phyloP scores from a whole-genome alignment of 2,329 filamentous ascomycete species.

The Sarocladium brachiariae region DNA sequence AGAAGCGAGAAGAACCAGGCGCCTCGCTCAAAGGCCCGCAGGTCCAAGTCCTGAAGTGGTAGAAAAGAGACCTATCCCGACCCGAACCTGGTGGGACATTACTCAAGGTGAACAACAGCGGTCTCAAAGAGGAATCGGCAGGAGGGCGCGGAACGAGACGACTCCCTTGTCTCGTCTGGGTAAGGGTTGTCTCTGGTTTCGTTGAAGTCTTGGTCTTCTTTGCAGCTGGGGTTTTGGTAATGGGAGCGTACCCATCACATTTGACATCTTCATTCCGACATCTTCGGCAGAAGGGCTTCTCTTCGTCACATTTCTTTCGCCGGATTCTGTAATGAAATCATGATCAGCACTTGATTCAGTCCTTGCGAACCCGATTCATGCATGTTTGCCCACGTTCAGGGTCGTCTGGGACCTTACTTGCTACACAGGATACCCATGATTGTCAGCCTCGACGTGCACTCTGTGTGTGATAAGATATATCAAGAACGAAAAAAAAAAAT shows the following conservation, averaged over 20 bases:
- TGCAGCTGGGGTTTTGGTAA: not conserved
- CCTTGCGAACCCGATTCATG: no score
- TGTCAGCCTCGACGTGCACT: no score
- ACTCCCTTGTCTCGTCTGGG: not conserved
- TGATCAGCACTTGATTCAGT: conserved; percentile 6
- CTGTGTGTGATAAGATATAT: no score
- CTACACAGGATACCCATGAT: not conserved
- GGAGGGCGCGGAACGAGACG: not conserved
- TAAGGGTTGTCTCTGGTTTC: not conserved
- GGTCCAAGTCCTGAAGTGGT: conserved; percentile 17
- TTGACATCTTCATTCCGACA: conserved; percentile 14
- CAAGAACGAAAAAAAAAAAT: no score
- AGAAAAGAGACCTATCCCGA: conserved; percentile 14
- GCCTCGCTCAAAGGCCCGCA: conserved; percentile 13
- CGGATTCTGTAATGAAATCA: conserved; percentile 13
- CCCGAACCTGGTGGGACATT: not conserved
- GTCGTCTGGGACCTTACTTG: conserved; percentile 11
- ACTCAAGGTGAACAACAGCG: not conserved
- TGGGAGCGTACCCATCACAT: conserved; percentile 18
- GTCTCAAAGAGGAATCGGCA: not conserved
- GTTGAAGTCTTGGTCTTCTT: not conserved
- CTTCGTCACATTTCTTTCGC: conserved; percentile 21
- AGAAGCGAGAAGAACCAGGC: conserved; percentile 14
- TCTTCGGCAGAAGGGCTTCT: conserved; percentile 17
- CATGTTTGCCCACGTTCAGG: no score